Evolutionary conservation across 805 yeast species (phyloP).

Genomic region (Candida xiaguanensis): DNA sequence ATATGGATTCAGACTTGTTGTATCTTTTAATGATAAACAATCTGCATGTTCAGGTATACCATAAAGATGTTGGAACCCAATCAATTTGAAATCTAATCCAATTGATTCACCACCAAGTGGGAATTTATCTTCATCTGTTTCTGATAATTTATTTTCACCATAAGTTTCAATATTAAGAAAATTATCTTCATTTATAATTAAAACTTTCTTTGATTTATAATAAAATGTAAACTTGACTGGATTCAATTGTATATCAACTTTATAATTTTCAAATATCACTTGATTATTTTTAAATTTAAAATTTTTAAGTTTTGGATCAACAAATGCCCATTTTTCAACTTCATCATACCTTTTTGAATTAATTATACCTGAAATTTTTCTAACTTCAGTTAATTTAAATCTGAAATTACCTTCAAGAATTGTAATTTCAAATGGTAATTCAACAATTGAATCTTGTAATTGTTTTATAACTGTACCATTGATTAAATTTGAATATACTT

Average conservation of each 20-base stretch:
- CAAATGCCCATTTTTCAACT: constrained; percentile 58
- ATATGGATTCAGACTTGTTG: constrained; percentile 65
- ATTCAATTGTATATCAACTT: constrained; percentile 38
- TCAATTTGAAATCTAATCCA: constrained; percentile 70
- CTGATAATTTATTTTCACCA: constrained; percentile 59
- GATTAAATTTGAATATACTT: not conserved
- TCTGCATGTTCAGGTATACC: constrained; percentile 99
- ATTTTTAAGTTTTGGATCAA: not conserved
- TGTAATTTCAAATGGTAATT: constrained; percentile 55
- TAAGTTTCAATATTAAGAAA: constrained; percentile 72
- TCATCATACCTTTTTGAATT: constrained; percentile 55
- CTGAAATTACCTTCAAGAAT: constrained; percentile 60
- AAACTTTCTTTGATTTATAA: constrained; percentile 42
- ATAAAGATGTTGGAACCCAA: constrained; percentile 59
- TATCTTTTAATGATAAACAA: constrained; percentile 67
- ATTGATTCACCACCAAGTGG: constrained; percentile 90
- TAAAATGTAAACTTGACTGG: constrained; percentile 52
- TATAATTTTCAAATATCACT: constrained; percentile 18
- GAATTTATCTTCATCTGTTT: constrained; percentile 58
- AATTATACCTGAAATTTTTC: constrained; percentile 18
- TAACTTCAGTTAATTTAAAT: constrained; percentile 61
- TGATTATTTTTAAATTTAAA: not conserved
- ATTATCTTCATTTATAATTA: constrained; percentile 64
- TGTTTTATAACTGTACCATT: constrained; percentile 6
- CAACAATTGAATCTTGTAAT: constrained; percentile 13